phyloP scores from a whole-genome alignment of 169 alveolate species.

The Plasmodium malariae region DNA sequence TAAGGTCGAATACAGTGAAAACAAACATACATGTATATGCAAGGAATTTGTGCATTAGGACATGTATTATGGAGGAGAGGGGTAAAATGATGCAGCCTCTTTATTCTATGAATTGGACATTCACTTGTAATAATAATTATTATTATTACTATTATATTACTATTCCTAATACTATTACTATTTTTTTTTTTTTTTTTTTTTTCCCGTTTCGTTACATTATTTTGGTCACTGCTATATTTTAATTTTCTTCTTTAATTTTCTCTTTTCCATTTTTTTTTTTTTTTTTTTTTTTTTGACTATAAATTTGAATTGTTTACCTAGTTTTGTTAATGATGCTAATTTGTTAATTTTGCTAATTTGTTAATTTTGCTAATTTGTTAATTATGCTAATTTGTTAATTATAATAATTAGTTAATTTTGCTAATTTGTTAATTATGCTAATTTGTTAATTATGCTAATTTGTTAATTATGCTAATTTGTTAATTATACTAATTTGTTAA shows the following conservation, averaged over 20 bases:
- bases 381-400: too few relatives aligned
- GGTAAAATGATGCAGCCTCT: neutral
- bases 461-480: too few relatives aligned
- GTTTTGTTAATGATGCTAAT: neutral
- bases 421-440: too few relatives aligned
- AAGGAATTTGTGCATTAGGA: neutral
- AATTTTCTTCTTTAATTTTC: neutral
- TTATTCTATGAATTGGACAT: neutral
- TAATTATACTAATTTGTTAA: too few relatives aligned
- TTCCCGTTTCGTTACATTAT: neutral
- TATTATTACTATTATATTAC: too few relatives aligned
- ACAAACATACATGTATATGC: neutral
- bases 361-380: too few relatives aligned
- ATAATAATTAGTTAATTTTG: too few relatives aligned
- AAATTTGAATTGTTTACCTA: neutral
- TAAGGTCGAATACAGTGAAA: neutral
- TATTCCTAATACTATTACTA: too few relatives aligned
- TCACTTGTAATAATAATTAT: too few relatives aligned
- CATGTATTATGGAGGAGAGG: neutral
- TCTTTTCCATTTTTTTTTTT: slow-evolving; percentile 12
- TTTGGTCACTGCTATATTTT: neutral
- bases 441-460: too few relatives aligned
- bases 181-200: too few relatives aligned
- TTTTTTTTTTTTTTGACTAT: neutral
- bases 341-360: too few relatives aligned